Conservation (phyloP, 768 basidiomycete species). For the Mycena albidolilacea region DNA sequence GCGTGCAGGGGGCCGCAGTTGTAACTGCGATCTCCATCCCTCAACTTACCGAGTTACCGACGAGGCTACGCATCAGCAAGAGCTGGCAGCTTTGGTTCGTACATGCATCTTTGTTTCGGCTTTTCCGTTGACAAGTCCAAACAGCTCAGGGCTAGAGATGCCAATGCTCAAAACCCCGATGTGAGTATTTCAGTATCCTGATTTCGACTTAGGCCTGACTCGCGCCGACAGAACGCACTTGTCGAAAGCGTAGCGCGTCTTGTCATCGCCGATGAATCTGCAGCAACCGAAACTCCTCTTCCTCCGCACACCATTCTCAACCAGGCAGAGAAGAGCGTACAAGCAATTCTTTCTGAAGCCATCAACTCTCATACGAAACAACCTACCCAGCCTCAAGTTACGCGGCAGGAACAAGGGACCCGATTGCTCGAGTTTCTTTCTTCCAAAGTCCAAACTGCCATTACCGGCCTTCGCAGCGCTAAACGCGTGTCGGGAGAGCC, state of each 20-base stretch:
- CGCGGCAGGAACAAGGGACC: neutral
- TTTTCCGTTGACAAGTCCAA: constrained; percentile 1
- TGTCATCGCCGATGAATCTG: neutral
- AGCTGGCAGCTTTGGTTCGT: neutral
- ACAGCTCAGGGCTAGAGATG: neutral
- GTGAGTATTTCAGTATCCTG: neutral
- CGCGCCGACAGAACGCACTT: neutral
- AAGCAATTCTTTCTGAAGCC: neutral
- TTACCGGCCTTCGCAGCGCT: neutral
- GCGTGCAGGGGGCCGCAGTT: no score
- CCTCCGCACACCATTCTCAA: neutral
- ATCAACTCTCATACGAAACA: constrained; percentile 1
- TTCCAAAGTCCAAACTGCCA: constrained; percentile 2
- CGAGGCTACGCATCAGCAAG: neutral
- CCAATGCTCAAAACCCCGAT: neutral
- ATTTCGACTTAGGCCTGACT: constrained; percentile 4
- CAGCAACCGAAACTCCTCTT: neutral
- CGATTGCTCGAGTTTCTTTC: neutral
- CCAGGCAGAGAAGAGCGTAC: neutral
- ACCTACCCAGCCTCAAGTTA: neutral
- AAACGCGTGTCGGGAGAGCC: neutral
- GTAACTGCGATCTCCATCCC: neutral
- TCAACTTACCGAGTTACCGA: neutral
- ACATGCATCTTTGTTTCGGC: neutral
- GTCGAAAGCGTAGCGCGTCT: neutral